phyloP scores from a whole-genome alignment of 805 yeast genomes.

The Schwanniomyces sp. region DNA sequence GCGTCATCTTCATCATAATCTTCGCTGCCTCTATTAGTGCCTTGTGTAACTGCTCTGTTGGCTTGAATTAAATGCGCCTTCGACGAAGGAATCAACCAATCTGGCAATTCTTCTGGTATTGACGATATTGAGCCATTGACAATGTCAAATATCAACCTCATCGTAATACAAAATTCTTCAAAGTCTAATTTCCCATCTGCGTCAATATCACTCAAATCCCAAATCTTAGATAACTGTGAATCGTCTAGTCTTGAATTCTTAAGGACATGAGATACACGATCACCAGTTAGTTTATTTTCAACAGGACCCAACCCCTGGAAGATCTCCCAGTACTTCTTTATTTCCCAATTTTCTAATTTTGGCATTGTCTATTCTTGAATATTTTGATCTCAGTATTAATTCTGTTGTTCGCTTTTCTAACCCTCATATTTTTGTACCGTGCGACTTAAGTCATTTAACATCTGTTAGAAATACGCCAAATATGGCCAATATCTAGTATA shows the following conservation, averaged over 20 bases:
- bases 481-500: too few relatives aligned
- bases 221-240: constrained; percentile 73
- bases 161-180: constrained; percentile 96
- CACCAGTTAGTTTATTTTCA: constrained; percentile 78
- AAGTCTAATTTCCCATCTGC: constrained; percentile 89
- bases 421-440: background rate
- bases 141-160: constrained; percentile 90
- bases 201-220: constrained; percentile 94
- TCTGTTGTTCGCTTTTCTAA: background rate
- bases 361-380: constrained; percentile 38
- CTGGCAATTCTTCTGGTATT: constrained; percentile 76
- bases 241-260: constrained; percentile 85
- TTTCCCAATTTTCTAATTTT: constrained; percentile 90
- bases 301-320: constrained; percentile 86
- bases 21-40: constrained; percentile 16
- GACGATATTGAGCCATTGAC: constrained; percentile 63
- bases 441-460: background rate
- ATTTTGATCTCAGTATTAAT: background rate
- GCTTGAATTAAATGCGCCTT: constrained; percentile 87
- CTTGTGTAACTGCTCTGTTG: constrained; percentile 58
- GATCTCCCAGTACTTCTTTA: constrained; percentile 96
- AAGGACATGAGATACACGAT: constrained; percentile 79
- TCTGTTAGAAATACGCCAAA: background rate
- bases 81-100: constrained; percentile 89
- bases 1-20: constrained; percentile 67